Evolutionary conservation across 1,139 yeast species (phyloP).

Genomic region (Yamadazyma oceani): DNA sequence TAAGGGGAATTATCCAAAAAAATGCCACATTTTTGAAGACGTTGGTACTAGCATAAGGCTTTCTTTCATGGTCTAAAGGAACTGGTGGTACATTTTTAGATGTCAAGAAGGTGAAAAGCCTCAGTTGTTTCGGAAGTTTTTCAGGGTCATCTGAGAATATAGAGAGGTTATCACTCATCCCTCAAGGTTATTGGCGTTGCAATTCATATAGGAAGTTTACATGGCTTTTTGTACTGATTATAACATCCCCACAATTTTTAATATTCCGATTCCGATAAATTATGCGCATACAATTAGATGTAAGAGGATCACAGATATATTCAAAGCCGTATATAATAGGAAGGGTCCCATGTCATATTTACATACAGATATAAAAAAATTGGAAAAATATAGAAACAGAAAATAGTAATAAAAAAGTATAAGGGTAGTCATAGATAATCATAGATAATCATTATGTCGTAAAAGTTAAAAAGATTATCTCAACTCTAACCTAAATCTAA

Average conservation of each 20-base stretch:
- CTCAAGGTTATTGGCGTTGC: no score
- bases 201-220: no score
- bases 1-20: constrained; percentile 62
- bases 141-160: neutral
- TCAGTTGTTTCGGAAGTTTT: constrained; percentile 7
- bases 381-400: neutral
- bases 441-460: constrained; percentile 1
- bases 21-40: constrained; percentile 21
- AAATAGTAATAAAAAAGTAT: neutral
- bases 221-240: no score
- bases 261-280: no score
- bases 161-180: no score
- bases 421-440: neutral
- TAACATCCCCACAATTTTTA: no score
- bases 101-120: constrained; percentile 16
- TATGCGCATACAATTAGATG: no score
- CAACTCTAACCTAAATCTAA: neutral
- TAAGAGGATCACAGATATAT: no score
- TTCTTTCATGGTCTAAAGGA: constrained; percentile 53
- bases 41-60: constrained; percentile 24
- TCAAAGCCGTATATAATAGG: no score
- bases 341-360: no score
- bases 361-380: no score
- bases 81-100: constrained; percentile 47
- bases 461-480: neutral